Evolutionary conservation across 106 monocot species (phyloP), one percentile per base, ranked within the genome.

Genomic region (Allium sativum): DNA sequence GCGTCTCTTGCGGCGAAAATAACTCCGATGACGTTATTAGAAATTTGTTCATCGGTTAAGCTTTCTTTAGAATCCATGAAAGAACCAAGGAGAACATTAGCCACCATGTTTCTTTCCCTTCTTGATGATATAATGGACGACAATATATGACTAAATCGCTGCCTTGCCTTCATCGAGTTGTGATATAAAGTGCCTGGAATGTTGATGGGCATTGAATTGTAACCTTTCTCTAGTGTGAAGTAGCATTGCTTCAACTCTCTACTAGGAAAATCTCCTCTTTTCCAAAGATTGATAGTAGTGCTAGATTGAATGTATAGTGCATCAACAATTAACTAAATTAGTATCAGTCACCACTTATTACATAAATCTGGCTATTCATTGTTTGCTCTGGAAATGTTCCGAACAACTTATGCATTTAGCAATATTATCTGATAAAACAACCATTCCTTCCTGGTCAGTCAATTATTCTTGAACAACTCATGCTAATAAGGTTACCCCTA

Each of bases 181-280:
- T 82, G 74, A 65, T 87, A 96, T 14, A 87, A 87, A 42, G 91
- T 96, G 7, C 90, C 90, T 0, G 96, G 96, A 6, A 96, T 56
- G 69, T 96, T 91, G 67, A 91, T 71, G 11, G 96, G 96, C 90
- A 96, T 84, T 14, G 96, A 91, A 48, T 96, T 96, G 68, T 96
- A 96, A 12, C 96, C 91, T 56, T 82, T 90, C 73, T 96, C 96
- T 61, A 96, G 75, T 1, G 79, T 78, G 72, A 81, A 86, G 73
- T 89, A 93, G 58, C 85, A 81, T 65, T 69, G 68, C 82, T 80
- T 89, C 61, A 93, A 68, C 65, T 93, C 85, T 93, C 88, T 15
- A 77, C 70, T 21, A 45, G 70, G 15, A 42, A 42, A 3, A 80
- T 59, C 71, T 93, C 88, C 1, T 85, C 76, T 59, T 77, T 73